These are phyloP conservation scores for Xerocomellus dryophilus DNA, from an alignment of 768 basidiomycete species.

Conservation along the genomic window DNA sequence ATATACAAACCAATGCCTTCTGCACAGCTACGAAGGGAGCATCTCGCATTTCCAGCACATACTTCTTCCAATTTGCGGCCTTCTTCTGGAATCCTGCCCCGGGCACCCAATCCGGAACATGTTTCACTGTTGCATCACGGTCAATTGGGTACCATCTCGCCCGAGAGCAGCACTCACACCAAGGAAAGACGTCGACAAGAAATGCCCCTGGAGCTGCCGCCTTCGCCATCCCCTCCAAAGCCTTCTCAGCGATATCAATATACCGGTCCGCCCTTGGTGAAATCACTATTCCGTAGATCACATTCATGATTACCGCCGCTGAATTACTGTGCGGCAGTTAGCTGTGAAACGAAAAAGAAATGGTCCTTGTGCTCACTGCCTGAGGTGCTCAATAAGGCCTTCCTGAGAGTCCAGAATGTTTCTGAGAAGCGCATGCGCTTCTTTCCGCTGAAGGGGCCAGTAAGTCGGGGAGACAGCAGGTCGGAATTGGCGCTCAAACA, in stretches of 20 bases:
- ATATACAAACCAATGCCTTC: constrained; percentile 36
- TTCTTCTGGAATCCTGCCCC: constrained; percentile 50
- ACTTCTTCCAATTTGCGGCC: constrained; percentile 47
- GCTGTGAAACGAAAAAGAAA: not conserved
- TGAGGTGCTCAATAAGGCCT: constrained; percentile 46
- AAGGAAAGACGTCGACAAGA: constrained; percentile 49
- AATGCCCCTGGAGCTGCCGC: constrained; percentile 53
- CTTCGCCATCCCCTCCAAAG: constrained; percentile 48
- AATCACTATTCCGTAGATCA: constrained; percentile 50
- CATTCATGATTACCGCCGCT: constrained; percentile 51
- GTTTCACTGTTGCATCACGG: constrained; percentile 38
- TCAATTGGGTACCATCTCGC: not conserved
- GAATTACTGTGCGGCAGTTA: constrained; percentile 37
- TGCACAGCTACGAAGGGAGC: constrained; percentile 40
- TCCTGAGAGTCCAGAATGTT: constrained; percentile 42
- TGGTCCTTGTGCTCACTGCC: constrained; percentile 40
- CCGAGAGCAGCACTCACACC: constrained; percentile 25
- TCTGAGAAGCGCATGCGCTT: constrained; percentile 45
- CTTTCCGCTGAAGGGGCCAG: constrained; percentile 45
- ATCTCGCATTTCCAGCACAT: constrained; percentile 48
- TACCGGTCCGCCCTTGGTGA: constrained; percentile 43
- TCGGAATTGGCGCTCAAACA: constrained; percentile 53
- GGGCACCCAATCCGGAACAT: constrained; percentile 52
- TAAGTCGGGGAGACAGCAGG: constrained; percentile 40
- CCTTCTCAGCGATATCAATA: constrained; percentile 50